Percentiles rank a stretch among this genome's conserved stretches.
Evolutionary conservation across 2,329 filamentous ascomycete species (phyloP).

Genomic region (Nemania abortiva): DNA sequence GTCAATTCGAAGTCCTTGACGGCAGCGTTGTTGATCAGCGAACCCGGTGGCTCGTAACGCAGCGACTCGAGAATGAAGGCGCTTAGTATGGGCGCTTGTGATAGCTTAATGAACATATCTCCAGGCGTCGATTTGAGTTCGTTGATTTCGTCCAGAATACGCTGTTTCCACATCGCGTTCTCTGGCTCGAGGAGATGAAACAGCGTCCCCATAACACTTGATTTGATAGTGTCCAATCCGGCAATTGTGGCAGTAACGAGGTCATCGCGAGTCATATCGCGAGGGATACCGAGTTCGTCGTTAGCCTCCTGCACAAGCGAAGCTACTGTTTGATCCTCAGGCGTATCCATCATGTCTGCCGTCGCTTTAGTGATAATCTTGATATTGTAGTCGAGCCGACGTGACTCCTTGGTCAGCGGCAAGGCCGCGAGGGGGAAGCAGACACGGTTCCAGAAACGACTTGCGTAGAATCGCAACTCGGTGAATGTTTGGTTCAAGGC

Average conservation of each 20-base stretch:
- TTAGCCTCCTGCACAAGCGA: slow-evolving; percentile 15
- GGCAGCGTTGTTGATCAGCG: slow-evolving; percentile 6
- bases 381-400: slow-evolving; percentile 14
- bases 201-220: slow-evolving; percentile 7
- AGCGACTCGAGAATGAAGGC: slow-evolving; percentile 14
- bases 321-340: slow-evolving; percentile 1
- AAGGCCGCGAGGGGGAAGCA: slow-evolving; percentile 11
- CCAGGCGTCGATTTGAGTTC: slow-evolving; percentile 8
- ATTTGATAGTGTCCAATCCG: slow-evolving; percentile 16
- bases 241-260: slow-evolving; percentile 14
- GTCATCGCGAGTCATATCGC: slow-evolving; percentile 17
- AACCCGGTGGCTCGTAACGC: slow-evolving; percentile 17
- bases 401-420: slow-evolving; percentile 13
- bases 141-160: slow-evolving; percentile 12
- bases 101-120: slow-evolving; percentile 14
- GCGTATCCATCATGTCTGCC: slow-evolving; percentile 8
- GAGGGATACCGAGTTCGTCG: slow-evolving; percentile 10
- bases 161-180: slow-evolving; percentile 2
- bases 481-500: slow-evolving; percentile 18
- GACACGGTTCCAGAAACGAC: slow-evolving; percentile 17
- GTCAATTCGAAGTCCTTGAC: slow-evolving; percentile 3
- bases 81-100: slow-evolving; percentile 9
- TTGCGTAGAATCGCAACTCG: slow-evolving; percentile 13
- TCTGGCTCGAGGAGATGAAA: slow-evolving; percentile 15
- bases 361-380: slow-evolving; percentile 8